Percentiles rank a stretch among this genome's conserved stretches.
phyloP scores from a whole-genome alignment of 129 eudicot genomes.

The Tagetes patula region DNA sequence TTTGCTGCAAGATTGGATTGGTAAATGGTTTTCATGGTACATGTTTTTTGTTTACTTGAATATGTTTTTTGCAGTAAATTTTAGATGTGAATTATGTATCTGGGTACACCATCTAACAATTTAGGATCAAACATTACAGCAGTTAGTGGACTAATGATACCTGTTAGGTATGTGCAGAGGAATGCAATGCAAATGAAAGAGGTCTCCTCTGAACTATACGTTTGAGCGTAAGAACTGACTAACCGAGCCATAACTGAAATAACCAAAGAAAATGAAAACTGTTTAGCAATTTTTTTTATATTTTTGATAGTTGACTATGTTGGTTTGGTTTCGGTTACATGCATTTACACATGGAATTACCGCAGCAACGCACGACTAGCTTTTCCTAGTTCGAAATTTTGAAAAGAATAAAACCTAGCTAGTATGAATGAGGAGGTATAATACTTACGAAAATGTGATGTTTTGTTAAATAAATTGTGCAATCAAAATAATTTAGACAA shows the following conservation, averaged over 20 bases:
- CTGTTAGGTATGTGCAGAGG: not conserved
- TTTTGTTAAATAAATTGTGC: no score
- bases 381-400: no score
- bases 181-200: not conserved
- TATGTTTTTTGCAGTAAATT: not conserved
- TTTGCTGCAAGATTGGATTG: not conserved
- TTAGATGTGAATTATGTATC: slow-evolving; percentile 3
- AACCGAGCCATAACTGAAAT: not conserved
- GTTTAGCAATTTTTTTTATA: not conserved
- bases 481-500: no score
- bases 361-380: no score
- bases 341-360: no score
- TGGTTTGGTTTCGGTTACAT: no score
- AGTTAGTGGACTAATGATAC: not conserved
- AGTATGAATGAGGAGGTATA: no score
- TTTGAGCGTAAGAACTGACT: not conserved
- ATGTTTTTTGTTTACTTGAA: not conserved
- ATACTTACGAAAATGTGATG: no score
- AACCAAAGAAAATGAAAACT: not conserved
- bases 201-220: not conserved
- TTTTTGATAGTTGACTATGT: not conserved
- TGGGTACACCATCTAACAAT: not conserved
- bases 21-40: not conserved
- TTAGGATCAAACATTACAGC: not conserved
- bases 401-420: no score